phyloP scores from a whole-genome alignment of 106 monocot species.

The Dactylorhiza incarnata region DNA sequence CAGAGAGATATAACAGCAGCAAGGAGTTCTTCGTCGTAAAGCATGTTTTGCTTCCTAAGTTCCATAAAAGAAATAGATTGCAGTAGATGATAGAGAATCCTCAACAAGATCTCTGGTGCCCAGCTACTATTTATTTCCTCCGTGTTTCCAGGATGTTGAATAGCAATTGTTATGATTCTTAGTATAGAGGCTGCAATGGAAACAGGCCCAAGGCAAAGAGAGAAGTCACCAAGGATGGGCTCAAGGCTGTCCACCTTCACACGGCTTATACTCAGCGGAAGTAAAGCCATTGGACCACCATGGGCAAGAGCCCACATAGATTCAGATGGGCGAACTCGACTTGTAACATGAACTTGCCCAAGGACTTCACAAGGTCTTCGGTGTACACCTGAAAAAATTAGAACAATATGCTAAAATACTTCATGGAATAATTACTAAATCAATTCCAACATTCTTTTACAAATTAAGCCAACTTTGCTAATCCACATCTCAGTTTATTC shows the following conservation, averaged over 20 bases:
- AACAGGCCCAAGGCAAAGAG: slow-evolving; percentile 43
- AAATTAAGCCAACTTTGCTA: background rate
- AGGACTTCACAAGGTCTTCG: slow-evolving; percentile 97
- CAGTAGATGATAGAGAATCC: slow-evolving; percentile 60
- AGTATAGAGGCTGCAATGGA: slow-evolving; percentile 81
- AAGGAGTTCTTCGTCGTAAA: slow-evolving; percentile 82
- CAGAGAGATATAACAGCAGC: slow-evolving; percentile 79
- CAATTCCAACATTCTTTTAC: background rate
- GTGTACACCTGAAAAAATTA: slow-evolving; percentile 45
- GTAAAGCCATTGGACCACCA: slow-evolving; percentile 93
- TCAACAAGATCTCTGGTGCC: slow-evolving; percentile 82
- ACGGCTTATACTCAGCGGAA: slow-evolving; percentile 73
- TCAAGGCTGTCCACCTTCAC: slow-evolving; percentile 71
- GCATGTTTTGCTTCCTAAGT: slow-evolving; percentile 31
- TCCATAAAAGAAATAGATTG: slow-evolving; percentile 46
- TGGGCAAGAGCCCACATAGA: slow-evolving; percentile 93
- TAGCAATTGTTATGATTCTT: slow-evolving; percentile 73
- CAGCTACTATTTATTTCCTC: slow-evolving; percentile 63
- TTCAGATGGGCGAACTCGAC: slow-evolving; percentile 55
- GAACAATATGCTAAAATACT: background rate
- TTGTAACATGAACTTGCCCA: slow-evolving; percentile 87
- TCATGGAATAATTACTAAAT: background rate
- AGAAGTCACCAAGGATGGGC: slow-evolving; percentile 50
- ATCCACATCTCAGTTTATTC: background rate
- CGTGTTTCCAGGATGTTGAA: slow-evolving; percentile 83